Evolutionary conservation across 345 rosid genomes (phyloP).

Genomic region (Populus tremula): DNA sequence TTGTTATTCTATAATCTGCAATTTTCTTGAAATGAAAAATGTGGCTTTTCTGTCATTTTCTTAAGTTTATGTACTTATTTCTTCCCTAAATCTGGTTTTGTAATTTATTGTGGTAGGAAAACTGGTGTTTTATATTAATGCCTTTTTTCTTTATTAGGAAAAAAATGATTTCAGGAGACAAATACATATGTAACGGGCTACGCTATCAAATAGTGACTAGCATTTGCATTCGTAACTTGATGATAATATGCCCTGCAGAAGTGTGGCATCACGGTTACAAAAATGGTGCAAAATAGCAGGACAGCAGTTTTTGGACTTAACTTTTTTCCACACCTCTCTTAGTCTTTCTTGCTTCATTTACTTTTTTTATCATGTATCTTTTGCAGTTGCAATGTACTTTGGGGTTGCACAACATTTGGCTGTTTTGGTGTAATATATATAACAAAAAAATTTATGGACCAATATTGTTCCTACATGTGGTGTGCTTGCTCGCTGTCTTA

Average conservation of each 20-base stretch:
- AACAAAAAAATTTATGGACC: not conserved
- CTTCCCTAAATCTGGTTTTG: too few relatives aligned
- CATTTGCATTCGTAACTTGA: not conserved
- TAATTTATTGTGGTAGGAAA: not conserved
- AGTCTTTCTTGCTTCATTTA: not conserved
- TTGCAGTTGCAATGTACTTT: not conserved
- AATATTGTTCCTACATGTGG: not conserved
- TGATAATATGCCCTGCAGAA: not conserved
- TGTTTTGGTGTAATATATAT: not conserved
- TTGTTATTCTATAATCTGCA: conserved; percentile 6
- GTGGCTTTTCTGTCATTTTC: not conserved
- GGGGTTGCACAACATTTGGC: not conserved
- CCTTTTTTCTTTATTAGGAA: not conserved
- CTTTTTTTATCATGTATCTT: not conserved
- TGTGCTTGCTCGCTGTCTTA: not conserved
- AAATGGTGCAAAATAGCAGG: not conserved
- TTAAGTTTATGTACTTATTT: not conserved
- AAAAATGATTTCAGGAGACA: not conserved
- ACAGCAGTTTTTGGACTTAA: not conserved
- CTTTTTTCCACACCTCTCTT: not conserved
- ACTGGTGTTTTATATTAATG: not conserved
- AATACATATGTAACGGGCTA: not conserved
- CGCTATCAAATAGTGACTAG: not conserved
- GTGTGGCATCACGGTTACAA: not conserved
- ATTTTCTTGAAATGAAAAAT: conserved; percentile 1